Base-by-base conservation (phyloP, 2,329 filamentous ascomycete species). In the Teratosphaeria nubilosa region DNA sequence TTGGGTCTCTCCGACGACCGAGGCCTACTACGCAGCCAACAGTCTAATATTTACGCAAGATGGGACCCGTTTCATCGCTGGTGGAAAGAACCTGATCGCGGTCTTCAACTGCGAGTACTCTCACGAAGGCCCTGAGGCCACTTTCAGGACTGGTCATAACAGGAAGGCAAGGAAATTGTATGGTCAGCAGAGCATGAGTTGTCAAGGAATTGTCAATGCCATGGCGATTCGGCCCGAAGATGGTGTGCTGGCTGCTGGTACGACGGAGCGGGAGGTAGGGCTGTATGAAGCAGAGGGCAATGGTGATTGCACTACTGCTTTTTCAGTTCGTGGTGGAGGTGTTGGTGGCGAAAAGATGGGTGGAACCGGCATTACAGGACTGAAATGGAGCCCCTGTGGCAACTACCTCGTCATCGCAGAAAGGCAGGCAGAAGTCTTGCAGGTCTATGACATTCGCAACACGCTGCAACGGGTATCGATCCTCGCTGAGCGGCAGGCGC, bases 371-470 rank as follows among this genome's bases (percentile, higher is more conserved):
- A 71, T 86, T 22, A 81, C 79, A 1, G 76, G 80, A 54, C 68
- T 86, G 14, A 69, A 76, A 16, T 86, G 82, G 82, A 83, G 78
- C 56, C 76, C 78, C 0, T 80, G 79, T 68, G 82, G 80, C 1
- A 75, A 72, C 51, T 86, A 86, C 65, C 68, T 86, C 5, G 81
- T 82, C 62, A 76, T 84, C 20, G 79, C 76, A 0, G 83, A 86
- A 66, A 75, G 83, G 22, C 76, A 77, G 58, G 81, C 81, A 56
- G 76, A 83, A 62, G 77, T 75, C 1, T 70, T 85, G 0, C 70
- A 81, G 51, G 72, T 86, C 11, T 86, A 82, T 65, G 84, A 86
- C 65, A 77, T 84, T 27, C 76, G 84, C 16, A 77, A 78, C n/a
- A 78, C 77, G 1, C 75, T 77, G 0, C 74, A 78, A 56, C 68